Evolutionary conservation across 1,139 yeast genomes (phyloP).

Genomic region (Zhuliangozyma blackwelliae): DNA sequence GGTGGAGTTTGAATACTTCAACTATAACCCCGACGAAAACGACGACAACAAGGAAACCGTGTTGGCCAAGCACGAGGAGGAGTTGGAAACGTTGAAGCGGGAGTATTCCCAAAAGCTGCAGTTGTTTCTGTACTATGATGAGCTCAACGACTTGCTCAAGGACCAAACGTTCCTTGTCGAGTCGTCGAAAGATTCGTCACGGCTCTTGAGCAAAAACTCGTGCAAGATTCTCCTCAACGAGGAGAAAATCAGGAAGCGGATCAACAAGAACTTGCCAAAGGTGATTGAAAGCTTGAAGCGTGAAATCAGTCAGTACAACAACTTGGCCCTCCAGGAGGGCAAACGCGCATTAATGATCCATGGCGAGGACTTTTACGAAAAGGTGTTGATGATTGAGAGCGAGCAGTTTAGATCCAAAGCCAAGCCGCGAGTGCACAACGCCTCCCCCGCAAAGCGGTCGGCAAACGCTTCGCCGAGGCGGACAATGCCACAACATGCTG

Average conservation of each 20-base stretch:
- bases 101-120: constrained; percentile 53
- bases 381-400: constrained; percentile 38
- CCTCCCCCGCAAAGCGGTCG: constrained; percentile 3
- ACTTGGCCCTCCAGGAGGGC: constrained; percentile 21
- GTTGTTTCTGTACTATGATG: constrained; percentile 50
- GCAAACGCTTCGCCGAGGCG: too few relatives aligned
- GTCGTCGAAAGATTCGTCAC: constrained; percentile 74
- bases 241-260: constrained; percentile 66
- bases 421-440: not conserved
- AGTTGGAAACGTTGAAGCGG: constrained; percentile 47
- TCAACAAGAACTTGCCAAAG: constrained; percentile 64
- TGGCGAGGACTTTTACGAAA: constrained; percentile 46
- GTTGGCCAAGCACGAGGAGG: constrained; percentile 59
- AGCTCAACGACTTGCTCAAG: constrained; percentile 49
- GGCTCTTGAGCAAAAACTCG: constrained; percentile 71
- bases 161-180: constrained; percentile 64
- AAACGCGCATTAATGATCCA: constrained; percentile 39
- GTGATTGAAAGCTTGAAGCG: constrained; percentile 49
- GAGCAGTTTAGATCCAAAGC: constrained; percentile 18
- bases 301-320: constrained; percentile 47
- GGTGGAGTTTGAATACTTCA: constrained; percentile 29
- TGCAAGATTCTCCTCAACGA: constrained; percentile 77
- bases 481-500: too few relatives aligned
- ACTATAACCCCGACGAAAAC: constrained; percentile 34
- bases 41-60: constrained; percentile 50